Percentiles rank a stretch among this genome's conserved stretches.
Evolutionary conservation across 257 asterid species (phyloP).

Genomic region (Solanum bulbocastanum): DNA sequence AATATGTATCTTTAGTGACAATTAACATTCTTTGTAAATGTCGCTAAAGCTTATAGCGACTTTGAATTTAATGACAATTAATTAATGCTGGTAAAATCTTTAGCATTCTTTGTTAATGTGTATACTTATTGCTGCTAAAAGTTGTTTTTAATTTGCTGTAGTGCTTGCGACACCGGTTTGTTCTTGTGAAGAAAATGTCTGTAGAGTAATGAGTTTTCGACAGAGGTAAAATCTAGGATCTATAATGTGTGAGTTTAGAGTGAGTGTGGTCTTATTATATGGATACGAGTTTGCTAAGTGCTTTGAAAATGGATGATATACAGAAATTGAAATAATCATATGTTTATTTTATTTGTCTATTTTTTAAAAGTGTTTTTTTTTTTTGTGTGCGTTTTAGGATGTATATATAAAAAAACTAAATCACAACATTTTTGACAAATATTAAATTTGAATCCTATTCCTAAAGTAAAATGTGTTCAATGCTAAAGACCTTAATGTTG

Average conservation of each 20-base stretch:
- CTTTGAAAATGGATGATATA: not conserved
- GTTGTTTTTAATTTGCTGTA: too few relatives aligned
- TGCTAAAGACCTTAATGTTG: not conserved
- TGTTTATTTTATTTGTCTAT: too few relatives aligned
- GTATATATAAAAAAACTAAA: not conserved
- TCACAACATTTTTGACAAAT: not conserved
- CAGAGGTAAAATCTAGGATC: not conserved
- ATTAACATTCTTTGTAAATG: too few relatives aligned
- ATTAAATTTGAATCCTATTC: not conserved
- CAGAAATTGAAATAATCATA: not conserved
- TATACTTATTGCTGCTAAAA: too few relatives aligned
- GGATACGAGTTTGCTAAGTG: not conserved
- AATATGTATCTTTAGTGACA: not conserved
- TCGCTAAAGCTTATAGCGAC: fast-evolving
- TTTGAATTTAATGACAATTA: too few relatives aligned
- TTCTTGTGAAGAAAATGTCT: not conserved
- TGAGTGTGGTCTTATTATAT: not conserved
- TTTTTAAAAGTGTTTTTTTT: not conserved
- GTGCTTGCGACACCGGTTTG: not conserved
- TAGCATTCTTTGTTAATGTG: not conserved
- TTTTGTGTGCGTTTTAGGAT: not conserved
- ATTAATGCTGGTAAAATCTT: too few relatives aligned
- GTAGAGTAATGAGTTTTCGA: not conserved
- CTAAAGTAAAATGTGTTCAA: not conserved
- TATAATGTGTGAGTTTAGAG: not conserved